Evolutionary conservation across 2,329 filamentous ascomycete species (phyloP).

Genomic region (Colletotrichum camelliae): DNA sequence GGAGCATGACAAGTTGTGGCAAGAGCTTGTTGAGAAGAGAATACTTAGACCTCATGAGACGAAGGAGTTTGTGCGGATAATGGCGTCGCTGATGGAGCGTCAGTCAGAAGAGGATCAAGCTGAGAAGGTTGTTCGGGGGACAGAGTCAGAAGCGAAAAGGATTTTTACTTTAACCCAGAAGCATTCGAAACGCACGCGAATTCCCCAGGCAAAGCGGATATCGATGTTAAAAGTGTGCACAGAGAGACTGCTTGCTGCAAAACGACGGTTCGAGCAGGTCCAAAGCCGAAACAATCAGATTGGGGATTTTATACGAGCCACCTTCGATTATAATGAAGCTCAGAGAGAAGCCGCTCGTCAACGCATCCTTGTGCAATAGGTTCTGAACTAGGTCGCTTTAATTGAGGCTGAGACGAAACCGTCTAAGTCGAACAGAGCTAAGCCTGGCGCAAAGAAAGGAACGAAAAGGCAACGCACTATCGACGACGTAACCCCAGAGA

Average conservation of each 20-base stretch:
- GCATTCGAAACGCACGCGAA: not conserved
- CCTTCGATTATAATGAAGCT: not conserved
- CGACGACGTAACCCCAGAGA: not conserved
- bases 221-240: not conserved
- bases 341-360: not conserved
- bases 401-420: not conserved
- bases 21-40: not conserved
- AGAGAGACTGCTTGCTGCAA: not conserved
- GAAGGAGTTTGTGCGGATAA: not conserved
- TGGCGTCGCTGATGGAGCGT: not conserved
- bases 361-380: not conserved
- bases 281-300: not conserved
- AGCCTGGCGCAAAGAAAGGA: not conserved
- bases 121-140: accelerated
- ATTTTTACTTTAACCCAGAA: not conserved
- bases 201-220: not conserved
- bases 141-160: not conserved
- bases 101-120: not conserved
- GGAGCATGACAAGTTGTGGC: not conserved
- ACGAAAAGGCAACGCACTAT: not conserved
- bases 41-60: not conserved
- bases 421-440: not conserved
- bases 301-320: not conserved
- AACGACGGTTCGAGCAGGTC: not conserved
- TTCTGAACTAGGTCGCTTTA: not conserved